These are phyloP conservation scores for Paxillus involutus DNA, from an alignment of 768 basidiomycete species.

Conservation along the genomic window DNA sequence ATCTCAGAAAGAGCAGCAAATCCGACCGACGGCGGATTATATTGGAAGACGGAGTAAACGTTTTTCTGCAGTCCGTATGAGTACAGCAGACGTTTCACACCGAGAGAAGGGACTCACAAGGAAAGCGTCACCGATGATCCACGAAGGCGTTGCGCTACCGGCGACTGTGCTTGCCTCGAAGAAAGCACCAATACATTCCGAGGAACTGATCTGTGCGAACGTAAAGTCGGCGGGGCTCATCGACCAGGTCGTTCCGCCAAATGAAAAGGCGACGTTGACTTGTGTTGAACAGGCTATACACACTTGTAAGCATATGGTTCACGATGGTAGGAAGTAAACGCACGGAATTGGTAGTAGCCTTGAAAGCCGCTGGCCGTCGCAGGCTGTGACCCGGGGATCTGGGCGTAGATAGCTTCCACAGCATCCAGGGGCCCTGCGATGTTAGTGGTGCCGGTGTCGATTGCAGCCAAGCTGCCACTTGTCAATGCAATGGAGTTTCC, in stretches of 20 bases:
- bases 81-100: background rate
- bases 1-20: constrained; percentile 45
- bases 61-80: constrained; percentile 40
- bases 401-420: constrained; percentile 43
- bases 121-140: constrained; percentile 58
- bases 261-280: constrained; percentile 41
- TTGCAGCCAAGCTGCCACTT: constrained; percentile 38
- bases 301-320: background rate
- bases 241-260: constrained; percentile 46
- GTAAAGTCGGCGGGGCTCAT: constrained; percentile 51
- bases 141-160: constrained; percentile 34
- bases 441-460: constrained; percentile 64
- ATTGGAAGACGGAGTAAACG: constrained; percentile 56
- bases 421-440: constrained; percentile 47
- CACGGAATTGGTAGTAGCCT: constrained; percentile 52
- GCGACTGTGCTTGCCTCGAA: constrained; percentile 38
- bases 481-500: constrained; percentile 23
- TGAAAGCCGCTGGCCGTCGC: constrained; percentile 32
- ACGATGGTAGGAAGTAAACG: background rate
- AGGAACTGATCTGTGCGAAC: constrained; percentile 35
- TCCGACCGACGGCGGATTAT: constrained; percentile 48
- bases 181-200: constrained; percentile 53
- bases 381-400: constrained; percentile 42
- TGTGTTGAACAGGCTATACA: constrained; percentile 34
- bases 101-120: constrained; percentile 25